Conservation (phyloP, 2,329 filamentous ascomycete genomes). For the Colletotrichum chlorophyti region DNA sequence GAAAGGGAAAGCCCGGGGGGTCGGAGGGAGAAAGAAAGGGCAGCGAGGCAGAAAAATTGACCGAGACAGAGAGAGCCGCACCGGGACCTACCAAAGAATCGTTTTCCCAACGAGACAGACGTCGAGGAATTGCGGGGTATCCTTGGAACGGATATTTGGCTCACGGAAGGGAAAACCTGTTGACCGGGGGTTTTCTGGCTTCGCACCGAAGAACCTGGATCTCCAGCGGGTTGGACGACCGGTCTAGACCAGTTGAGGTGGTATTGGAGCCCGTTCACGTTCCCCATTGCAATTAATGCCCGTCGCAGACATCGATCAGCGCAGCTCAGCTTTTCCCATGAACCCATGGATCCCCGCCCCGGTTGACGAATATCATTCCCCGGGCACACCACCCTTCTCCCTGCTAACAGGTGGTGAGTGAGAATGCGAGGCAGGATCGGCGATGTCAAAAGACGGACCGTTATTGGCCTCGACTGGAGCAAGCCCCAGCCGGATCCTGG, state of each 20-base stretch:
- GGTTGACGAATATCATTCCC: not conserved
- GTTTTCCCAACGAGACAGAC: too few species aligned
- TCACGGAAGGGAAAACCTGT: not conserved
- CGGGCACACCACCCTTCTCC: constrained; percentile 12
- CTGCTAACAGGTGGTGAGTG: not conserved
- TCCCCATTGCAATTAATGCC: constrained; percentile 3
- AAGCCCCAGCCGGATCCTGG: not conserved
- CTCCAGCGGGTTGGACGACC: constrained; percentile 2
- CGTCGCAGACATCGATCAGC: constrained; percentile 8
- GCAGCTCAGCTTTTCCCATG: constrained; percentile 12
- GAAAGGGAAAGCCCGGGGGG: too few species aligned
- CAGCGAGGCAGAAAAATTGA: not conserved
- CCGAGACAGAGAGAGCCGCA: not conserved
- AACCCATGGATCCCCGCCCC: not conserved
- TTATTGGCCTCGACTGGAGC: not conserved
- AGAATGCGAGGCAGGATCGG: constrained; percentile 12
- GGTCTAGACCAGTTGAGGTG: constrained; percentile 18
- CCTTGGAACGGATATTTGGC: not conserved
- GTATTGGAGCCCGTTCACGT: constrained; percentile 4
- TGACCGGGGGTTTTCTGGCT: not conserved
- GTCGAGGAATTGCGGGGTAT: not conserved
- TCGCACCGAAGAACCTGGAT: not conserved
- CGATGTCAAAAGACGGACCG: constrained; percentile 2
- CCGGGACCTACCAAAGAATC: not conserved
- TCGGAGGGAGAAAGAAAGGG: not conserved